phyloP scores from a whole-genome alignment of 1,139 yeast genomes.

The Debaryomycetaceae sp. region DNA sequence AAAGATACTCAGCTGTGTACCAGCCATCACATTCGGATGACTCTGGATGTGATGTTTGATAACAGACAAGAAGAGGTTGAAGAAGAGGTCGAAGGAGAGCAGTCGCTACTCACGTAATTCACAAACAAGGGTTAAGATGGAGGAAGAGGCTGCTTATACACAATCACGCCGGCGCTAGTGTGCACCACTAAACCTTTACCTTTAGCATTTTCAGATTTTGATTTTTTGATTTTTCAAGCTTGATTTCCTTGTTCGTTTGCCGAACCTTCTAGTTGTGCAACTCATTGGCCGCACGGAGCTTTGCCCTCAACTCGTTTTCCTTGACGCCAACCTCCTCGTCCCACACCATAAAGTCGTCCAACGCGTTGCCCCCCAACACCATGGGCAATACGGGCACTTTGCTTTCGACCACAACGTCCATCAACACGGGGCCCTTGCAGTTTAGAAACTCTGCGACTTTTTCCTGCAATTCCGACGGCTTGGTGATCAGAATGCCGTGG shows the following conservation, averaged over 20 bases:
- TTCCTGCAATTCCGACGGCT: slow-evolving; percentile 46
- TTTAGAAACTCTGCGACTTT: slow-evolving; percentile 63
- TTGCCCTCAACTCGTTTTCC: slow-evolving; percentile 49
- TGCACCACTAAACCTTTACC: too few relatives aligned
- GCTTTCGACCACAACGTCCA: slow-evolving; percentile 87
- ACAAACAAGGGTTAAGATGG: too few relatives aligned
- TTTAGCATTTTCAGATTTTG: slow-evolving; percentile 1
- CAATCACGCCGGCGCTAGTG: too few relatives aligned
- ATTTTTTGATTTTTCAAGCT: slow-evolving; percentile 10
- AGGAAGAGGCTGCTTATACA: too few relatives aligned
- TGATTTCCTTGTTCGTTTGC: too few relatives aligned
- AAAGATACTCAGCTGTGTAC: too few relatives aligned
- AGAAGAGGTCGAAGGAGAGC: too few relatives aligned
- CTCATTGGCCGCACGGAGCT: not conserved
- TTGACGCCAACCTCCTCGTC: slow-evolving; percentile 72
- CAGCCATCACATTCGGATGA: too few relatives aligned
- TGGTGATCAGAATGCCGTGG: slow-evolving; percentile 64
- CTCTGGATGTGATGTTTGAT: too few relatives aligned
- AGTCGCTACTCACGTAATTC: too few relatives aligned
- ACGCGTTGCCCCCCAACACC: slow-evolving; percentile 95
- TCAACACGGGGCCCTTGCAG: slow-evolving; percentile 69
- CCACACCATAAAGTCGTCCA: slow-evolving; percentile 83
- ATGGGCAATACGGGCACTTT: slow-evolving; percentile 97
- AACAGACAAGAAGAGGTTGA: too few relatives aligned
- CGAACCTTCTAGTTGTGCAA: slow-evolving; percentile 41